These are phyloP conservation scores for Colletotrichum spinosum DNA, from an alignment of 2,329 filamentous ascomycete genomes.

Conservation along the genomic window DNA sequence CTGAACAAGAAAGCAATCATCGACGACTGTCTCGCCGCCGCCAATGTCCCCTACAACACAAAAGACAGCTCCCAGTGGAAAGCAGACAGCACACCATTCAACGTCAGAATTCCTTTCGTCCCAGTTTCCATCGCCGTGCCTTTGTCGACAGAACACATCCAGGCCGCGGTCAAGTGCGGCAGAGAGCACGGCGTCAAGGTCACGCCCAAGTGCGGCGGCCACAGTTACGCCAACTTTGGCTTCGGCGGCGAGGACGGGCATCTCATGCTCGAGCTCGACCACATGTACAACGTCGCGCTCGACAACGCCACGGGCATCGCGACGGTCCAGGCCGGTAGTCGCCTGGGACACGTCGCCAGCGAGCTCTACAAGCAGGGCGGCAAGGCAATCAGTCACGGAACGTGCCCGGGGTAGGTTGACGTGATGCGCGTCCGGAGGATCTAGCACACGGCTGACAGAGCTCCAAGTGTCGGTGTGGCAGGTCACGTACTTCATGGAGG, in stretches of 20 bases:
- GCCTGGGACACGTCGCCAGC: constrained; percentile 56
- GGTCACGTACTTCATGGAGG: constrained; percentile 60
- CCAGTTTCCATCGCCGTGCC: constrained; percentile 48
- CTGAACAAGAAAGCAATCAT: constrained; percentile 35
- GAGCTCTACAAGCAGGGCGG: constrained; percentile 48
- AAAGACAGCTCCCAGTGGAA: constrained; percentile 45
- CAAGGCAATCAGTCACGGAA: constrained; percentile 56
- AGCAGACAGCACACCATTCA: constrained; percentile 47
- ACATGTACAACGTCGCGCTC: constrained; percentile 50
- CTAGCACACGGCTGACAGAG: neutral
- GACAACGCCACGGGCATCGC: constrained; percentile 46
- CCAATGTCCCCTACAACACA: constrained; percentile 39
- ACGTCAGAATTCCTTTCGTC: constrained; percentile 46
- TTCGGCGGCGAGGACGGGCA: constrained; percentile 54
- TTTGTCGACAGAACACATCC: constrained; percentile 51
- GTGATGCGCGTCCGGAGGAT: neutral
- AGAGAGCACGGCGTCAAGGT: constrained; percentile 55
- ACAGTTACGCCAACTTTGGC: constrained; percentile 64
- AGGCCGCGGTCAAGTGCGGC: constrained; percentile 59
- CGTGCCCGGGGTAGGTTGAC: constrained; percentile 49
- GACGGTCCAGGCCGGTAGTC: constrained; percentile 52
- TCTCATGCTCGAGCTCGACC: constrained; percentile 54
- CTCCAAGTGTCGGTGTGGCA: constrained; percentile 54
- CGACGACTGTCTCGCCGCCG: constrained; percentile 41
- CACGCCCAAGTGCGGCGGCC: constrained; percentile 63